Evolutionary conservation across 768 basidiomycete genomes (phyloP).

Genomic region (Boletus insuetus): DNA sequence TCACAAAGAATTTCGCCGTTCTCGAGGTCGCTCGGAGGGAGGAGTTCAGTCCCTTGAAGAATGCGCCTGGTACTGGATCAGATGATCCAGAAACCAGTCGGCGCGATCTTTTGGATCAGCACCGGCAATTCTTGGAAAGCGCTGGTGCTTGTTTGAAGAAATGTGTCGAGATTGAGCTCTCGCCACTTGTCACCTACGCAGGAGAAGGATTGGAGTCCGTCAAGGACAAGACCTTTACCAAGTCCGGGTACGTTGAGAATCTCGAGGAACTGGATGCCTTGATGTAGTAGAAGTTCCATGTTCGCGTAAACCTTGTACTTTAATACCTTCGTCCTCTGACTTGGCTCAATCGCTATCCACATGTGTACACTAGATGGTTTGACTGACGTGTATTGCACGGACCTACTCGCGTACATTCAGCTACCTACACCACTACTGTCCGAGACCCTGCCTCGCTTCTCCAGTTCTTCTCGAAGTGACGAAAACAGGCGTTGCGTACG

Average conservation of each 20-base stretch:
- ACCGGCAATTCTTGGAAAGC: conserved; percentile 74
- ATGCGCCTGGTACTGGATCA: conserved; percentile 87
- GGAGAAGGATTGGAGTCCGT: conserved; percentile 86
- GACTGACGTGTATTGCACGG: conserved; percentile 15
- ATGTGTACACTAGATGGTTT: conserved; percentile 7
- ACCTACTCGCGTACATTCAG: conserved; percentile 28
- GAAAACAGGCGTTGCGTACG: conserved; percentile 78
- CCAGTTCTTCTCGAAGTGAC: conserved; percentile 79
- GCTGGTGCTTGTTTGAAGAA: conserved; percentile 75
- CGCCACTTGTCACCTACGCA: conserved; percentile 83
- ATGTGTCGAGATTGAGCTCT: conserved; percentile 85
- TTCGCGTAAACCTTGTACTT: conserved; percentile 3
- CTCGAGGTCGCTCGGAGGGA: conserved; percentile 85
- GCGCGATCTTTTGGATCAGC: conserved; percentile 84
- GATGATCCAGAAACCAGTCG: conserved; percentile 92
- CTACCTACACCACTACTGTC: conserved; percentile 45
- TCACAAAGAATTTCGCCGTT: conserved; percentile 77
- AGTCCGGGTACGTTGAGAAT: conserved; percentile 64
- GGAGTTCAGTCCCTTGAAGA: conserved; percentile 97
- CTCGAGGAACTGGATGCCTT: conserved; percentile 73
- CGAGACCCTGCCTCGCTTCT: conserved; percentile 57
- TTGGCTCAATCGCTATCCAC: conserved; percentile 1
- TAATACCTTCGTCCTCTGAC: neutral
- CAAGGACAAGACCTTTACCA: conserved; percentile 75
- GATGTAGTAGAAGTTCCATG: conserved; percentile 34